Evolutionary conservation across 441 rosid species (phyloP).

Genomic region (Manihot esculenta): DNA sequence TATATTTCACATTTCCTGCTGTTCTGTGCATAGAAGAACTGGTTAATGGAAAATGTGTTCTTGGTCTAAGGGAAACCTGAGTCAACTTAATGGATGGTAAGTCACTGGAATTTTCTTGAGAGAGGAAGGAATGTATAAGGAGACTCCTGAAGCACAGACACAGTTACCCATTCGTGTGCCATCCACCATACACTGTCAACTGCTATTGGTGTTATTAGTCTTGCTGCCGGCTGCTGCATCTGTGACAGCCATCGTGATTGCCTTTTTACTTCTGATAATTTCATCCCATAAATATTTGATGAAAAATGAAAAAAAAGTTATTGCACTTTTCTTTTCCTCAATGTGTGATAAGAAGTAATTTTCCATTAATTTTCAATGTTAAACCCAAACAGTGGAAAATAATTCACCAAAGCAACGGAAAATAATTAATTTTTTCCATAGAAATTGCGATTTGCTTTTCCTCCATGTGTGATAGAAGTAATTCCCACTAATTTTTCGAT

Average conservation of each 20-base stretch:
- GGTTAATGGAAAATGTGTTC: background rate
- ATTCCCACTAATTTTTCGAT: background rate
- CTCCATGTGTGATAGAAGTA: too few species aligned
- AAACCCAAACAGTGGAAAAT: background rate
- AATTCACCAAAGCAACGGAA: too few species aligned
- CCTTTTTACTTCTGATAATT: background rate
- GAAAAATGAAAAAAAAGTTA: background rate
- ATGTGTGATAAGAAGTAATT: background rate
- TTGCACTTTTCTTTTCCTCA: too few species aligned
- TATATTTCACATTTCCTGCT: background rate
- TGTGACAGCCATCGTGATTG: background rate
- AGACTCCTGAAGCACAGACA: background rate
- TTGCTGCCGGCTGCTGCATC: too few species aligned
- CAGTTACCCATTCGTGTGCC: background rate
- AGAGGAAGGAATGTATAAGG: background rate
- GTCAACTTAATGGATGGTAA: background rate
- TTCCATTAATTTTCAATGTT: background rate
- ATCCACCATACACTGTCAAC: background rate
- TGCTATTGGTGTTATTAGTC: background rate
- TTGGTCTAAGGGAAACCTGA: background rate
- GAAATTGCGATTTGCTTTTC: too few species aligned
- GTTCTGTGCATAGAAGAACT: background rate
- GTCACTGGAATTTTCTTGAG: background rate
- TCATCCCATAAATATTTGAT: background rate
- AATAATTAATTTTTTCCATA: background rate